Base-by-base conservation (phyloP, 805 yeast species). In the Schwanniomyces vanrijiae region DNA sequence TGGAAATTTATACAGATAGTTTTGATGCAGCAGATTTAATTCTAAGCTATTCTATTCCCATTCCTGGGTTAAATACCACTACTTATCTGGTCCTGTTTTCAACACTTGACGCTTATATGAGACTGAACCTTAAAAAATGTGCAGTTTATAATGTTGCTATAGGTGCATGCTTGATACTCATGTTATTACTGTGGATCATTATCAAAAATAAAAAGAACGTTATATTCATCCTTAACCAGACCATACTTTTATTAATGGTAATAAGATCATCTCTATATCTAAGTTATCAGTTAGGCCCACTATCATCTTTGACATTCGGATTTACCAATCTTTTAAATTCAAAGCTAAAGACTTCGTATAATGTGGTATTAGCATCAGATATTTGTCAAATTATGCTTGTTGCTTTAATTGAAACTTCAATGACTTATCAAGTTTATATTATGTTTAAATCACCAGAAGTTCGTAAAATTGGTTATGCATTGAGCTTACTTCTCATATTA, bases 221-320 rank as follows among this genome's bases (percentile, higher is more conserved):
- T 6, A 79, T 90, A 24, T 92, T 89, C 62, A 62, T 83, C n/a
- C 65, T 90, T 39, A 90, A 91, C 64, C 83, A 83, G 60, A 43
- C 73, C 2, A 80, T 87, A 28, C 69, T 92, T 44, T 42, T 80
- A 2, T 60, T 82, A 4, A 65, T 84, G 44, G 62, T 84, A 4
- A 47, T 90, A 13, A 85, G 87, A 44, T 79, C 90, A 0, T 76
- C 79, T 2, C 65, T 90, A 5, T 83, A 77, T 64, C 56, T 86
- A 24, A 74, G 67, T 10, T 82, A 83, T 53, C 60, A 83, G 16
- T 57, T 76, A 28, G 80, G 86, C 9, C 74, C 82, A 1, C 79
- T 77, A 52, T 69, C 76, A 24, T 67, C 83, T 0, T 45, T 82
- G 1, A 67, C 85, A 0, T 75, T 76, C 25, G 66, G 69, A 13